Conservation (phyloP, 148 eudicot genomes). For the Gaultheria prostrata region DNA sequence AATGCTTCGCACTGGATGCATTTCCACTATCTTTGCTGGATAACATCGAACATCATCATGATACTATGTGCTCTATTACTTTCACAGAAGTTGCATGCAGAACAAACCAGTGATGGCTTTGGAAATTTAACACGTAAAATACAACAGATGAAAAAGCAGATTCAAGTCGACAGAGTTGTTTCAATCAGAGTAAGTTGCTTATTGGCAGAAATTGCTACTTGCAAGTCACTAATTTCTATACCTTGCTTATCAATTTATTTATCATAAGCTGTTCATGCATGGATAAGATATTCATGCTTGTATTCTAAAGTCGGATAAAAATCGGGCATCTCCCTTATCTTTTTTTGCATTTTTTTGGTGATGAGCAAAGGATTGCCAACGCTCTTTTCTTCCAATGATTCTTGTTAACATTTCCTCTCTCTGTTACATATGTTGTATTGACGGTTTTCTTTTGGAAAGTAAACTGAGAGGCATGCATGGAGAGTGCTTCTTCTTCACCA, state of each 20-base stretch:
- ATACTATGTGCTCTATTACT: conserved; percentile 3
- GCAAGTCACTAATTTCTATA: background rate
- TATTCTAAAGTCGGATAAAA: background rate
- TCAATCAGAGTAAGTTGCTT: conserved; percentile 49
- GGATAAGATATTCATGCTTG: background rate
- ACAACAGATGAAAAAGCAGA: conserved; percentile 55
- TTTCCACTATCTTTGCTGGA: background rate
- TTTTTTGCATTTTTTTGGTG: background rate
- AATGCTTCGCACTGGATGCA: background rate
- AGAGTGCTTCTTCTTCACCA: background rate
- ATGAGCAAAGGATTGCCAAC: background rate
- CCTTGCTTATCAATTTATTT: background rate
- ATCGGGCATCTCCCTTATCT: background rate
- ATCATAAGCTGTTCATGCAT: background rate
- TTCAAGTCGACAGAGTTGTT: conserved; percentile 56
- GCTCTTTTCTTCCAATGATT: background rate
- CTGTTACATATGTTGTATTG: background rate
- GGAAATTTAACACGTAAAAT: conserved; percentile 42
- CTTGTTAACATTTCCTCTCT: background rate
- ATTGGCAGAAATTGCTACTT: background rate
- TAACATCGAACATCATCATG: conserved; percentile 6
- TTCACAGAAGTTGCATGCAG: conserved; percentile 25
- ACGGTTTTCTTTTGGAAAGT: background rate
- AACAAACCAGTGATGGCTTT: conserved; percentile 36
- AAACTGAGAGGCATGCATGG: background rate